These are phyloP conservation scores for Aureobasidium mangrovei DNA, from an alignment of 2,329 filamentous ascomycete genomes.

Conservation along the genomic window DNA sequence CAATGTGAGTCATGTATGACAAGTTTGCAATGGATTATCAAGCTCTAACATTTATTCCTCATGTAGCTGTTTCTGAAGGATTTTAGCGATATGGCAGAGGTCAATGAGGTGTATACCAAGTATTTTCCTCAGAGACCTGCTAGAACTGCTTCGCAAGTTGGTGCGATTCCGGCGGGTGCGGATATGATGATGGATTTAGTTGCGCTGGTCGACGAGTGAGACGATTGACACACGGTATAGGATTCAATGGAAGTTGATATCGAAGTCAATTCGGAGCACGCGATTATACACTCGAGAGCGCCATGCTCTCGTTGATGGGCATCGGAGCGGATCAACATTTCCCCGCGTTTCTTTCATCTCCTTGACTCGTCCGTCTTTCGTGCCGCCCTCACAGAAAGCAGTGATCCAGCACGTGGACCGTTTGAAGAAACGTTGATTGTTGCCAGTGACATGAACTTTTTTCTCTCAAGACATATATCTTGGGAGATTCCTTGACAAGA, in stretches of 20 bases:
- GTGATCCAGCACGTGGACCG: slow-evolving; percentile 4
- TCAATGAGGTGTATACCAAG: not conserved
- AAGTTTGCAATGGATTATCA: not conserved
- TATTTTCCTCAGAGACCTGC: slow-evolving; percentile 7
- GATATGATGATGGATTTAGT: slow-evolving; percentile 8
- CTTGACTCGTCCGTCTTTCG: slow-evolving; percentile 1
- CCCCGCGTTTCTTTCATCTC: slow-evolving; percentile 10
- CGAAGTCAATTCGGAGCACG: no score
- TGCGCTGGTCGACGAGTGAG: not conserved
- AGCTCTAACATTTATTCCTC: not conserved
- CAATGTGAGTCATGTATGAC: not conserved
- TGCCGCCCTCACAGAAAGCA: slow-evolving; percentile 2
- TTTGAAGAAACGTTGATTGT: not conserved
- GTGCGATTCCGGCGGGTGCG: not conserved
- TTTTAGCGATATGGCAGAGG: not conserved
- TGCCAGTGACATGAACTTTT: not conserved
- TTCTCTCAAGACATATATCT: not conserved
- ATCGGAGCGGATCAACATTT: slow-evolving; percentile 1
- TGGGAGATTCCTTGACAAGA: not conserved
- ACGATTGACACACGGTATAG: not conserved
- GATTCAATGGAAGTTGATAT: no score
- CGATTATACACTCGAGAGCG: no score
- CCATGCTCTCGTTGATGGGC: not conserved
- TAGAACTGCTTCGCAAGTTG: not conserved
- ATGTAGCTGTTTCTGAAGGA: slow-evolving; percentile 2